Conservation (phyloP, 208 protist genomes). For the Zelonia costaricensis region DNA sequence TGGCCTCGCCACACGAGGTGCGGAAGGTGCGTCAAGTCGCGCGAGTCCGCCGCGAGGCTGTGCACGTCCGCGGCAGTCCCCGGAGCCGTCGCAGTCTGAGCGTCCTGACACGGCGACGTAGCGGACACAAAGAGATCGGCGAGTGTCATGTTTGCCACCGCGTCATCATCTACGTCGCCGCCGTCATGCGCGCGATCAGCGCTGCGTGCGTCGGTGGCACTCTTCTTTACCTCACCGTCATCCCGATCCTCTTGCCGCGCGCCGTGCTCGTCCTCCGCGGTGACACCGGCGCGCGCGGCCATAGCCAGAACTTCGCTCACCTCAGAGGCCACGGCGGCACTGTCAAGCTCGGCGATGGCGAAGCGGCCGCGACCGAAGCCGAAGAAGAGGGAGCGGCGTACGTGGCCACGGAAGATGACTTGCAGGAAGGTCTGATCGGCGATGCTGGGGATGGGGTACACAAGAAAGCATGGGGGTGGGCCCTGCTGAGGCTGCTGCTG, state of each 20-base stretch:
- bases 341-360: constrained; percentile 62
- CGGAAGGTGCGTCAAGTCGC: constrained; percentile 35
- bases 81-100: neutral
- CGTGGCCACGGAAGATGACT: constrained; percentile 47
- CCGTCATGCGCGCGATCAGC: neutral
- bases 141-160: constrained; percentile 23
- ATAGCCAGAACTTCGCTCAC: constrained; percentile 26
- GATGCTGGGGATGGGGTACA: constrained; percentile 69
- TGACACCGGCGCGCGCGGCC: neutral
- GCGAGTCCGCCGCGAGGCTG: neutral
- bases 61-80: neutral
- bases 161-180: neutral
- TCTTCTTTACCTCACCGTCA: no score
- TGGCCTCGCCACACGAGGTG: constrained; percentile 37
- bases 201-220: no score
- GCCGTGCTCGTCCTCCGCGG: neutral
- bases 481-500: neutral
- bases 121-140: constrained; percentile 32
- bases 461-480: constrained; percentile 41
- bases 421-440: constrained; percentile 76
- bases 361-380: constrained; percentile 61
- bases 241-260: neutral
- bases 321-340: constrained; percentile 14
- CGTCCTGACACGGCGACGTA: neutral
- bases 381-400: constrained; percentile 58